phyloP scores from a whole-genome alignment of 78 protist species.

The Tieghemostelium lacteum region DNA sequence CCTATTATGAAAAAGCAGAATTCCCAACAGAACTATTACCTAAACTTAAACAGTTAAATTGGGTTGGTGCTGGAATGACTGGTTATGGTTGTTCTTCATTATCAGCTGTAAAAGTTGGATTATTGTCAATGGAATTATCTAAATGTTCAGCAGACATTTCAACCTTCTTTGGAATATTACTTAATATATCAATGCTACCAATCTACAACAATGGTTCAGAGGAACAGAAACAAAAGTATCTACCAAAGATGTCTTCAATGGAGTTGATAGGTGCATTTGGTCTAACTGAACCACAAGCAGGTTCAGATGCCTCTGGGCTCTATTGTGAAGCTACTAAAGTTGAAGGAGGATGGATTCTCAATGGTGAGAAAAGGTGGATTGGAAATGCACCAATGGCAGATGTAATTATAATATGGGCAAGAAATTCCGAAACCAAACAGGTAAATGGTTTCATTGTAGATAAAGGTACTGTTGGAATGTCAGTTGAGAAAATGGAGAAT shows the following conservation, averaged over 20 bases:
- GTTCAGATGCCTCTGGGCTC: slow-evolving; percentile 94
- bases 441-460: slow-evolving; percentile 95
- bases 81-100: slow-evolving; percentile 60
- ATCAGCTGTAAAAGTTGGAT: slow-evolving; percentile 15
- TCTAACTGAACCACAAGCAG: slow-evolving; percentile 98
- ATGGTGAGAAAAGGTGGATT: slow-evolving; percentile 95
- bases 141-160: slow-evolving; percentile 43
- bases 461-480: not conserved
- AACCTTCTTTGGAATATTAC: slow-evolving; percentile 21
- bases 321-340: slow-evolving; percentile 86
- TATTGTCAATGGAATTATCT: slow-evolving; percentile 35
- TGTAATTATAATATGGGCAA: slow-evolving; percentile 96
- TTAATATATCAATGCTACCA: slow-evolving; percentile 90
- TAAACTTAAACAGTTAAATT: slow-evolving; percentile 23
- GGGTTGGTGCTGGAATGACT: slow-evolving; percentile 54
- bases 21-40: slow-evolving; percentile 23
- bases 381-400: slow-evolving; percentile 98
- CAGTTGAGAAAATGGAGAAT: slow-evolving; percentile 30
- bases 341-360: slow-evolving; percentile 82
- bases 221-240: slow-evolving; percentile 88
- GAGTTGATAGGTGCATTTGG: slow-evolving; percentile 92
- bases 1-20: slow-evolving; percentile 79
- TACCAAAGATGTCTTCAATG: slow-evolving; percentile 90
- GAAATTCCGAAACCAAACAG: slow-evolving; percentile 78
- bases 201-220: slow-evolving; percentile 92